phyloP scores from a whole-genome alignment of 192 early-diverging fungal species.

The Tieghemiomyces parasiticus region DNA sequence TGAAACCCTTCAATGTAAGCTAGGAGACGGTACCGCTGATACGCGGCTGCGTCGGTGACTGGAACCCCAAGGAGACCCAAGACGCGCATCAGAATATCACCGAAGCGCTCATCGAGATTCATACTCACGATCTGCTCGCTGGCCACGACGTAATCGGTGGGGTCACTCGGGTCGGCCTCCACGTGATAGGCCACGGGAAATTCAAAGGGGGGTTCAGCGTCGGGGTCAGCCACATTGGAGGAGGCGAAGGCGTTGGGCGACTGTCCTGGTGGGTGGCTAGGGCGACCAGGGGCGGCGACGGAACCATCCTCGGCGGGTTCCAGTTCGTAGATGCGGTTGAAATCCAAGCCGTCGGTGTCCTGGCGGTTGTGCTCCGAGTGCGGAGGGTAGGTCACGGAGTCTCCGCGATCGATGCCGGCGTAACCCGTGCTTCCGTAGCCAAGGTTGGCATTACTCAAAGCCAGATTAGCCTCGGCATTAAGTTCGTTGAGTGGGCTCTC shows the following conservation, averaged over 20 bases:
- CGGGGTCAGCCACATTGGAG: not conserved
- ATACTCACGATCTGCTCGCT: not conserved
- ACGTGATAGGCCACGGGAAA: conserved; percentile 9
- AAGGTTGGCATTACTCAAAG: not conserved
- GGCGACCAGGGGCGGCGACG: not conserved
- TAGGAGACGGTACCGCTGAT: not conserved
- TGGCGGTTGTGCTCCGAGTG: not conserved
- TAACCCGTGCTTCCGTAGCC: not conserved
- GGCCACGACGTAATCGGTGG: not conserved
- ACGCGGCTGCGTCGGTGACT: not conserved
- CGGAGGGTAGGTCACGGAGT: not conserved
- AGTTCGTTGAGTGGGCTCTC: conserved; percentile 5
- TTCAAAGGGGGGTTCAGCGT: not conserved
- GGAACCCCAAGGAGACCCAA: not conserved
- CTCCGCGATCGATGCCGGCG: not conserved
- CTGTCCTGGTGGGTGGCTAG: not conserved
- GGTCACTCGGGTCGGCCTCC: not conserved
- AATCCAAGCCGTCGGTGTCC: not conserved
- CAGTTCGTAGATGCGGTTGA: conserved; percentile 1
- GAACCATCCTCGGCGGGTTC: not conserved
- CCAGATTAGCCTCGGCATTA: conserved; percentile 9
- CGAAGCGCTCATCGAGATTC: not conserved
- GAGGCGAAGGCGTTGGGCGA: conserved; percentile 1
- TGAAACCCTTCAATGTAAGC: conserved; percentile 8
- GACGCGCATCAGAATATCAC: not conserved